A percentile compares a stretch with the other conserved stretches of the same genome.
These are phyloP conservation scores for Micractinium conductrix DNA, from an alignment of 139 green algal genomes.

Conservation along the genomic window DNA sequence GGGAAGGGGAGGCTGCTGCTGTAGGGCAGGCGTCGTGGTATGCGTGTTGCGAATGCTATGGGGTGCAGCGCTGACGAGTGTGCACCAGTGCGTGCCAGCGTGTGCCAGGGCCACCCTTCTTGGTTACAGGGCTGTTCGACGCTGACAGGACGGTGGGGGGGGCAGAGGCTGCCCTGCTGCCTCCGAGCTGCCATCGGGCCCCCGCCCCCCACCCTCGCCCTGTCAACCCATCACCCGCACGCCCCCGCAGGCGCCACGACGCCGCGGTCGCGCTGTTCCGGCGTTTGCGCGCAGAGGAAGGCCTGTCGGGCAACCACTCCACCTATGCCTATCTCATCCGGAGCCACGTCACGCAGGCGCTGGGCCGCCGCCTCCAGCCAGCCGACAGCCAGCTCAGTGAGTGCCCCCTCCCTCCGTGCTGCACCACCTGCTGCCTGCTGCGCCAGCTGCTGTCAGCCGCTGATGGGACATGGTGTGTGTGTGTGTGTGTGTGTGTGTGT, in stretches of 20 bases:
- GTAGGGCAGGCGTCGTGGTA: too few species aligned
- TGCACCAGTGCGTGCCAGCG: too few species aligned
- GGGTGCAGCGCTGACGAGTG: too few species aligned
- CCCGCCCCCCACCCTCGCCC: background rate
- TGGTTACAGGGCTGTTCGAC: too few species aligned
- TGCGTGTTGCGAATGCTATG: too few species aligned
- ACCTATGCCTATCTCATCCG: constrained; percentile 27
- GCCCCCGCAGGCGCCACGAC: constrained; percentile 24
- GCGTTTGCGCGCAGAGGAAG: background rate
- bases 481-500: background rate
- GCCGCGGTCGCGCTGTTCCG: constrained; percentile 20
- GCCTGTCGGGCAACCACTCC: background rate
- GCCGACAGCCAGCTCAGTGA: constrained; percentile 5
- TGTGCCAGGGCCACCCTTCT: too few species aligned
- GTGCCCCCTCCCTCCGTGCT: too few species aligned
- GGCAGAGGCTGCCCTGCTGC: background rate
- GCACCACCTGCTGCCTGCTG: too few species aligned
- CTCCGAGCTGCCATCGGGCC: background rate
- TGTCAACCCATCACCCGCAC: background rate
- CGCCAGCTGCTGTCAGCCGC: too few species aligned
- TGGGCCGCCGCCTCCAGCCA: constrained; percentile 21
- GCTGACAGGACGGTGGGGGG: too few species aligned
- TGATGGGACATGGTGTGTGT: too few species aligned
- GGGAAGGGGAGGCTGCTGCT: too few species aligned
- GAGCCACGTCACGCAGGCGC: constrained; percentile 24